Percentiles rank a stretch among this genome's conserved stretches.
Conservation (phyloP, 176 grass and related monocot genomes). For the Panicum miliaceum region DNA sequence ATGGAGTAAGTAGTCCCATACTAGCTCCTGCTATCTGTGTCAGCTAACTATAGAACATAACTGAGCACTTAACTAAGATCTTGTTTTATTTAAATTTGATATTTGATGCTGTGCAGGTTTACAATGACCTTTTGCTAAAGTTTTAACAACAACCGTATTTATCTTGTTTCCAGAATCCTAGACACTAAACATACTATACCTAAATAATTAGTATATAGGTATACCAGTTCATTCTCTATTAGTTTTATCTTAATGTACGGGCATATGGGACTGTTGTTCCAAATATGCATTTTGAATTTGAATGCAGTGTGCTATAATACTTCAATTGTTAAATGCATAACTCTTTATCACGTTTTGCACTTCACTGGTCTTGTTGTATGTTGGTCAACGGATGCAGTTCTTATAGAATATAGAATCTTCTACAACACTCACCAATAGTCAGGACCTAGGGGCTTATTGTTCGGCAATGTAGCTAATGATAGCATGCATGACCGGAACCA, state of each 20-base stretch:
- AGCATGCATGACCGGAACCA: constrained; percentile 5
- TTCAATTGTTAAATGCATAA: constrained; percentile 18
- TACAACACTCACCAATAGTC: background rate
- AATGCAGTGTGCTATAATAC: background rate
- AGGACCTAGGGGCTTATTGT: background rate
- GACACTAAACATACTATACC: background rate
- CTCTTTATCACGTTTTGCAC: background rate
- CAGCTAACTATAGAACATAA: background rate
- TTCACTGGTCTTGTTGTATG: constrained; percentile 20
- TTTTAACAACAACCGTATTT: background rate
- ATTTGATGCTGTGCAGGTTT: constrained; percentile 26
- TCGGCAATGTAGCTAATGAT: constrained; percentile 6
- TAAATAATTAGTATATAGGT: background rate
- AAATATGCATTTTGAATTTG: constrained; percentile 17
- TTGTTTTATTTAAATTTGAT: constrained; percentile 19
- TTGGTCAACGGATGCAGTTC: constrained; percentile 5
- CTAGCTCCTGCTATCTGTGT: background rate
- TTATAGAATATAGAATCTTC: constrained; percentile 24
- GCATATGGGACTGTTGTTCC: background rate
- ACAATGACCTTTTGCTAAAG: background rate
- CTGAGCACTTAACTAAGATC: background rate
- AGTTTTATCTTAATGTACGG: background rate
- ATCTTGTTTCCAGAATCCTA: constrained; percentile 25
- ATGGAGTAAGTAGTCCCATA: constrained; percentile 80
- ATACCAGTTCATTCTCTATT: constrained; percentile 16